phyloP scores from a whole-genome alignment of 139 green algal species.

The Dunaliella sp. region DNA sequence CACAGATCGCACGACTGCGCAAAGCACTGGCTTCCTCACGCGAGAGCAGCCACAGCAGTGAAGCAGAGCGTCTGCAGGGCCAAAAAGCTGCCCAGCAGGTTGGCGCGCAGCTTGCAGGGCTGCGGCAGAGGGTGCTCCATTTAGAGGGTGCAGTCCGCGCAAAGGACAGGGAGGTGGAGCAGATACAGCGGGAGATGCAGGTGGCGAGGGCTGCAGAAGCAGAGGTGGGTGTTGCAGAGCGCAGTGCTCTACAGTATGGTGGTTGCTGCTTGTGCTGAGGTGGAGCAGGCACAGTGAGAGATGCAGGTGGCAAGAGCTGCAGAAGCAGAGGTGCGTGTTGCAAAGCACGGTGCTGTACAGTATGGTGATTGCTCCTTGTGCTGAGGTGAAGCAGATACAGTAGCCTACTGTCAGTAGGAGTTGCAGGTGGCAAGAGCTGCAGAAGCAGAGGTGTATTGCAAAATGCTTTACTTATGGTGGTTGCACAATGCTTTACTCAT shows the following conservation, averaged over 20 bases:
- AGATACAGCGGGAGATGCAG: constrained; percentile 9
- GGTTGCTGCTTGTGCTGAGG: too few species aligned
- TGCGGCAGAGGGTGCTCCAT: background rate
- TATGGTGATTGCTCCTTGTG: too few species aligned
- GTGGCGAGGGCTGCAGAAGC: constrained; percentile 5
- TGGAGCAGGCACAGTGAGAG: constrained; percentile 16
- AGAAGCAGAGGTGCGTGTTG: background rate
- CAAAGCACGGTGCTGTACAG: too few species aligned
- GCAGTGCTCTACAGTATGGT: too few species aligned
- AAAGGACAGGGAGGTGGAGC: constrained; percentile 33
- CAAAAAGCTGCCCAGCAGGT: background rate
- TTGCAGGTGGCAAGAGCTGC: constrained; percentile 12
- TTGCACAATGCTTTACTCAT: too few species aligned
- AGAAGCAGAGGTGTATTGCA: background rate
- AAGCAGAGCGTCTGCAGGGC: constrained; percentile 14
- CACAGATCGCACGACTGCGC: background rate
- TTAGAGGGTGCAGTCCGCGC: constrained; percentile 29
- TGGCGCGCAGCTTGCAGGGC: constrained; percentile 3
- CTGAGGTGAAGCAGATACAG: constrained; percentile 28
- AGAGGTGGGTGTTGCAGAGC: background rate
- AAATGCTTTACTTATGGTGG: too few species aligned
- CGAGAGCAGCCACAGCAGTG: background rate
- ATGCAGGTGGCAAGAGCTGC: constrained; percentile 12
- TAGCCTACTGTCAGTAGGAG: too few species aligned
- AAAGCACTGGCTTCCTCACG: background rate